Base-by-base conservation (phyloP, 441 rosid genomes). In the Eruca vesicaria region DNA sequence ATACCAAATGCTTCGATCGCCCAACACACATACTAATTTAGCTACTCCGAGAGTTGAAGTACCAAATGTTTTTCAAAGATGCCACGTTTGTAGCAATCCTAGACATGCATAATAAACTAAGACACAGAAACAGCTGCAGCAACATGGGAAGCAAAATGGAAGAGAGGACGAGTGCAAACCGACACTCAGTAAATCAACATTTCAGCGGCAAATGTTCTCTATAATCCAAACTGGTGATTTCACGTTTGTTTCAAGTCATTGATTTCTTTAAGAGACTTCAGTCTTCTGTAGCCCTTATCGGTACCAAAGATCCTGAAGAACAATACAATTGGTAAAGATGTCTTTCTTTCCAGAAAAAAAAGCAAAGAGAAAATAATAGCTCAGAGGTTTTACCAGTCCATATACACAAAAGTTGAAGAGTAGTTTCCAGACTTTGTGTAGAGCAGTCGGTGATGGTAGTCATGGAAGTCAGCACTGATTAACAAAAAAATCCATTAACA, bases 361-460 rank as follows among this genome's bases (percentile, higher is more conserved):
- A 62, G 75, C 66, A 19, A 68, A 63, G 15, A 62, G 15, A 61
- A 32, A 15, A 5, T 7, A 57, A 41, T 43, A 43, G 57, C 16
- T 65, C 15, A 65, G 71, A 72, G 60, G 78, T 88, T 86, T 7
- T 79, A 91, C 98, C 99, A 80, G 90, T 92, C 99, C 99, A 95
- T 91, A 80, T 95, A 93, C 63, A 83, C 84, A 80, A 95, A 95
- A 63, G 99, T 95, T 9, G 99, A 95, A 0, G 99, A 89, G 76
- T 92, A 95, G 86, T 95, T 95, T 32, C 99, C 99, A 58, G 99
- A 93, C 82, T 95, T 95, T 53, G 99, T 95, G 78, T 93, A 93
- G 18, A 93, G 90, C 80, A 95, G 77, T 1, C 99, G 97, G 66
- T 95, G 99, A 82, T 95, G 98, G 82, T 95, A 93, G 83, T 95